Conservation (phyloP, 805 yeast genomes). For the Ogataea ramenticola region DNA sequence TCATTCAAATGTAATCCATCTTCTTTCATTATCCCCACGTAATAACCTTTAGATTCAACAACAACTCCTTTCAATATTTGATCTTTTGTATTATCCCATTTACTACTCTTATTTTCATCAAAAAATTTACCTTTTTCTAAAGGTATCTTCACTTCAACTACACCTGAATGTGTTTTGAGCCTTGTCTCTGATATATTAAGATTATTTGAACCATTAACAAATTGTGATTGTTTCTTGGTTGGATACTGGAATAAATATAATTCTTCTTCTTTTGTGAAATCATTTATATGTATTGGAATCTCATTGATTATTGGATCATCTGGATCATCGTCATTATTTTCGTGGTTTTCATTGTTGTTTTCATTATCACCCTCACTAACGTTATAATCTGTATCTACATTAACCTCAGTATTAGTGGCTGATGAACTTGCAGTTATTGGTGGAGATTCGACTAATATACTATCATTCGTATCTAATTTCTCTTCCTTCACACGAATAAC, state of each 20-base stretch:
- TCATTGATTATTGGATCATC: constrained; percentile 55
- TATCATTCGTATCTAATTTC: neutral
- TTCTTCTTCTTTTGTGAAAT: constrained; percentile 6
- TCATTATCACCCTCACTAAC: too few relatives aligned
- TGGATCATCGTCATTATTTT: constrained; percentile 27
- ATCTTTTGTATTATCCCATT: constrained; percentile 53
- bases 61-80: constrained; percentile 72
- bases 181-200: neutral
- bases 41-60: constrained; percentile 44
- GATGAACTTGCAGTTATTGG: neutral
- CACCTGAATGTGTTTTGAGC: constrained; percentile 52
- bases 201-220: neutral
- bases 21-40: constrained; percentile 30
- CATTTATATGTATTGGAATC: constrained; percentile 46
- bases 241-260: constrained; percentile 53
- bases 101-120: constrained; percentile 53
- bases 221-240: constrained; percentile 25
- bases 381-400: neutral
- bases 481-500: neutral
- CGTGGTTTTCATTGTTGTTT: constrained; percentile 1
- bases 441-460: neutral
- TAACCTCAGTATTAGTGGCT: neutral
- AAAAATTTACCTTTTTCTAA: constrained; percentile 61
- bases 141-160: constrained; percentile 73
- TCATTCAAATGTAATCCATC: constrained; percentile 58